These are phyloP conservation scores for Lomentospora prolificans DNA, from an alignment of 2,329 filamentous ascomycete genomes.

Conservation along the genomic window DNA sequence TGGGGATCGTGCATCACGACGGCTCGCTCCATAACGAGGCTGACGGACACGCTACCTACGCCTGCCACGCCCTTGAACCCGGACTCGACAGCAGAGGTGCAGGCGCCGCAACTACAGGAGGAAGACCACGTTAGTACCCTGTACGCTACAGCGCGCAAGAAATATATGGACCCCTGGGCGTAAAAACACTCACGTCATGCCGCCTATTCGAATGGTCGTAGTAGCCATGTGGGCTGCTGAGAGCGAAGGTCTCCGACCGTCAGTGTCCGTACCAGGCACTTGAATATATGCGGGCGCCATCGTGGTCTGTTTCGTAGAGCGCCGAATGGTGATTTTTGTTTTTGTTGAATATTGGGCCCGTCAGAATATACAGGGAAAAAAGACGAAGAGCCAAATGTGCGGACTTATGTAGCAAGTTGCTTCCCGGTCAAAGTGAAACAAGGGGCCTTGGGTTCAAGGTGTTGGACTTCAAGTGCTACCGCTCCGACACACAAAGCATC, in stretches of 20 bases:
- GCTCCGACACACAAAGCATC: neutral
- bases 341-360: neutral
- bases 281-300: conserved; percentile 44
- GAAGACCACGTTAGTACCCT: neutral
- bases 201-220: conserved; percentile 82
- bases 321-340: neutral
- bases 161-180: too few relatives aligned
- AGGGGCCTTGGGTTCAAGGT: neutral
- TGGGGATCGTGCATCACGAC: conserved; percentile 81
- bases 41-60: conserved; percentile 79
- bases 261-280: conserved; percentile 31
- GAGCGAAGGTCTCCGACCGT: conserved; percentile 19
- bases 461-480: neutral
- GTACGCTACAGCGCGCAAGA: neutral
- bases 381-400: neutral
- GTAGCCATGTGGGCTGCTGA: conserved; percentile 64
- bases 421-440: neutral
- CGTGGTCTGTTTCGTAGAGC: conserved; percentile 5
- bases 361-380: neutral
- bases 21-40: conserved; percentile 90
- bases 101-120: conserved; percentile 73
- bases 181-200: conserved; percentile 65
- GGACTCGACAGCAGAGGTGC: conserved; percentile 88
- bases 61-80: conserved; percentile 78
- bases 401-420: neutral